A percentile compares a stretch with the other conserved stretches of the same genome.
Evolutionary conservation across 2,329 filamentous ascomycete species (phyloP).

Genomic region (Alternaria metachromatica): DNA sequence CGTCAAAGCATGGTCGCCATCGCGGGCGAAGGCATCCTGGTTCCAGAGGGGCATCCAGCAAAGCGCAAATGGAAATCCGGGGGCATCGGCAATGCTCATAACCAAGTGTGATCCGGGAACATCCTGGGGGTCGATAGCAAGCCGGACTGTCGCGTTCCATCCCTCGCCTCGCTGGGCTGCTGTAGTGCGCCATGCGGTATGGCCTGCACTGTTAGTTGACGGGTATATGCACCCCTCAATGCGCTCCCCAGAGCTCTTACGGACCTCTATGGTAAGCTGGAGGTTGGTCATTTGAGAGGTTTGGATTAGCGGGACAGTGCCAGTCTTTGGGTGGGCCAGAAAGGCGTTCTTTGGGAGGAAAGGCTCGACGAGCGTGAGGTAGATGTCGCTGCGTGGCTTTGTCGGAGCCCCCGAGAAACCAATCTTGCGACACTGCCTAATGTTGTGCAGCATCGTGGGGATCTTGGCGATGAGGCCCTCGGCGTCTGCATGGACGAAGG

Average conservation of each 20-base stretch:
- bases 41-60: constrained; percentile 96
- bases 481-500: constrained; percentile 79
- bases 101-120: constrained; percentile 85
- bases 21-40: constrained; percentile 84
- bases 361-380: constrained; percentile 82
- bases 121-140: constrained; percentile 79
- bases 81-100: constrained; percentile 86
- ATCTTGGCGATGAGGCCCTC: constrained; percentile 83
- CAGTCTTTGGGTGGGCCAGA: constrained; percentile 74
- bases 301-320: constrained; percentile 76
- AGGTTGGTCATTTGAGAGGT: constrained; percentile 73
- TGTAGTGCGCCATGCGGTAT: constrained; percentile 88
- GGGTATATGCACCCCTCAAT: constrained; percentile 88
- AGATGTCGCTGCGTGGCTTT: constrained; percentile 90
- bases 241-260: constrained; percentile 76
- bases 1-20: constrained; percentile 80
- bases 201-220: constrained; percentile 77
- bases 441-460: constrained; percentile 82
- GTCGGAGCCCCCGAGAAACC: constrained; percentile 93
- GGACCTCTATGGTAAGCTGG: constrained; percentile 88
- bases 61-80: constrained; percentile 86
- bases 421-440: constrained; percentile 84
- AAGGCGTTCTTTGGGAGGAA: constrained; percentile 72
- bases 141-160: constrained; percentile 88
- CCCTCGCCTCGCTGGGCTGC: constrained; percentile 78